Conservation (phyloP, 1,284 basidiomycete species). For the Rugosomyces carneus region DNA sequence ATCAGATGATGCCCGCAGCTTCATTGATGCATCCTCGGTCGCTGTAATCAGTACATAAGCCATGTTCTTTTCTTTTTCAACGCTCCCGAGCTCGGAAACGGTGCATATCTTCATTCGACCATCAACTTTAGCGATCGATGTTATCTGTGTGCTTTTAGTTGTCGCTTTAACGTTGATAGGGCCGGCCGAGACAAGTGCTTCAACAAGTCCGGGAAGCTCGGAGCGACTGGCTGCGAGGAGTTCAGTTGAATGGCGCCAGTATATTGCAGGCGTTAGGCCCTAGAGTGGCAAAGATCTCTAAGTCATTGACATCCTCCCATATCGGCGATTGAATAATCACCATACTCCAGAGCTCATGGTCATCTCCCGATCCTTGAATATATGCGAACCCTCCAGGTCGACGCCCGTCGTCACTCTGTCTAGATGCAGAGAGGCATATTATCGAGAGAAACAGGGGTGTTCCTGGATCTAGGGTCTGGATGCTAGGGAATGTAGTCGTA, state of each 20-base stretch:
- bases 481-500: slow-evolving; percentile 25
- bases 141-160: slow-evolving; percentile 13
- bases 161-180: neutral
- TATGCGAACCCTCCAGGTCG: slow-evolving; percentile 65
- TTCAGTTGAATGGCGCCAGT: slow-evolving; percentile 55
- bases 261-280: slow-evolving; percentile 58
- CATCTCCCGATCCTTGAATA: slow-evolving; percentile 86
- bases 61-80: neutral
- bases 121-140: slow-evolving; percentile 29
- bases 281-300: slow-evolving; percentile 19
- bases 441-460: slow-evolving; percentile 49
- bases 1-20: neutral
- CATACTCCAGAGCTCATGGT: slow-evolving; percentile 84
- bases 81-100: slow-evolving; percentile 23
- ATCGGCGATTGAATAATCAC: slow-evolving; percentile 30
- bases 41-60: slow-evolving; percentile 13
- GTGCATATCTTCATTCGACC: slow-evolving; percentile 35
- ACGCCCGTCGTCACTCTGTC: slow-evolving; percentile 53
- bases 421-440: slow-evolving; percentile 76
- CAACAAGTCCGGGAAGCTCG: slow-evolving; percentile 44
- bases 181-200: slow-evolving; percentile 32
- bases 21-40: neutral
- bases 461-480: slow-evolving; percentile 7
- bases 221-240: slow-evolving; percentile 46
- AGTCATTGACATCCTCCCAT: neutral